A percentile compares a stretch with the other conserved stretches of the same genome.
Evolutionary conservation across 495 filamentous ascomycete species (phyloP).

Genomic region (Acidiella bohemica): DNA sequence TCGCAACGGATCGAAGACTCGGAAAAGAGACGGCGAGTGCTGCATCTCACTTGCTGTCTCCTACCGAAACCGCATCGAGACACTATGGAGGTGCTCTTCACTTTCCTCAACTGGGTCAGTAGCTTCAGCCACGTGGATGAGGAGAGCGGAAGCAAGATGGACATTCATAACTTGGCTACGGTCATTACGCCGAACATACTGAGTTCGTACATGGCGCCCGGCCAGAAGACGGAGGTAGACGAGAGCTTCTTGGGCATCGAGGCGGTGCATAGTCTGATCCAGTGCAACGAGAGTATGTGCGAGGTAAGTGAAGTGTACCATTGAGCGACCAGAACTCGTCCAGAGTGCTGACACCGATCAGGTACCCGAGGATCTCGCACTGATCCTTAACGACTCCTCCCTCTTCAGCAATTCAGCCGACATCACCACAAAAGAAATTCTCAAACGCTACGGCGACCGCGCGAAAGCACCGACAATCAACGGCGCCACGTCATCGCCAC

Average conservation of each 20-base stretch:
- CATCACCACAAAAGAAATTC: slow-evolving; percentile 91
- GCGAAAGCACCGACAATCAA: slow-evolving; percentile 13
- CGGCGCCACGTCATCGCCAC: slow-evolving; percentile 6
- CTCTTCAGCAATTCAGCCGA: slow-evolving; percentile 72
- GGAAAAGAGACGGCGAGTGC: slow-evolving; percentile 65
- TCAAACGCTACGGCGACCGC: slow-evolving; percentile 31
- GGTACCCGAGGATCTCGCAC: slow-evolving; percentile 86
- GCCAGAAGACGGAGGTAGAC: slow-evolving; percentile 37
- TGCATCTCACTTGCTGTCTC: slow-evolving; percentile 87
- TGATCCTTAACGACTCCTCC: slow-evolving; percentile 66
- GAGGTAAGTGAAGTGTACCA: slow-evolving; percentile 49
- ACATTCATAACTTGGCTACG: slow-evolving; percentile 95
- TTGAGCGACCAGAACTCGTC: background rate
- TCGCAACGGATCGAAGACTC: slow-evolving; percentile 79
- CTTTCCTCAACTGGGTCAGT: slow-evolving; percentile 94
- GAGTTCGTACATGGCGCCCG: too few species aligned
- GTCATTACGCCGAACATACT: slow-evolving; percentile 96
- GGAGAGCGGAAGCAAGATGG: slow-evolving; percentile 91
- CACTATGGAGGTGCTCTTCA: slow-evolving; percentile 85
- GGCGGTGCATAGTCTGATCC: slow-evolving; percentile 76
- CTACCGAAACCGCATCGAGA: slow-evolving; percentile 88
- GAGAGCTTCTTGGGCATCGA: slow-evolving; percentile 85
- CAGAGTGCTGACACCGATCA: slow-evolving; percentile 27
- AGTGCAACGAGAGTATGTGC: slow-evolving; percentile 90
- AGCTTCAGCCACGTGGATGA: slow-evolving; percentile 97